Evolutionary conservation across 2,329 filamentous ascomycete genomes (phyloP).

Genomic region (Fusarium coicis): DNA sequence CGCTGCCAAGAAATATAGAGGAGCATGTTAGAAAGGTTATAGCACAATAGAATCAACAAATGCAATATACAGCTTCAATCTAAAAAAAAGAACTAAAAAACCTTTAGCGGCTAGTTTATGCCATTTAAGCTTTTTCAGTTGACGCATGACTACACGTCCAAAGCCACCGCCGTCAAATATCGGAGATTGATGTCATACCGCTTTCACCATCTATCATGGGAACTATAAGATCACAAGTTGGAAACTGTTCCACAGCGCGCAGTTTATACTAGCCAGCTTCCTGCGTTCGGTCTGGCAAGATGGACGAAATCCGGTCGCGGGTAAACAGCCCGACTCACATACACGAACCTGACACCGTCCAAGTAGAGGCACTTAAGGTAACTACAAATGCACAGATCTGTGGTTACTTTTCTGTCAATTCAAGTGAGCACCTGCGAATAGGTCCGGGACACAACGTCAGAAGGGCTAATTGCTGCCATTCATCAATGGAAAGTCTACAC

Average conservation of each 20-base stretch:
- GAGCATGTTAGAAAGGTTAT: neutral
- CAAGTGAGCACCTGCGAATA: neutral
- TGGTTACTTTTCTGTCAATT: neutral
- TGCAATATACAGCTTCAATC: rapidly evolving
- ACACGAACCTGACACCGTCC: rapidly evolving
- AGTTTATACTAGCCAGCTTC: rapidly evolving
- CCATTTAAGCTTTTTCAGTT: neutral
- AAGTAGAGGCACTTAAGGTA: too few species aligned
- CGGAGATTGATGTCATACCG: neutral
- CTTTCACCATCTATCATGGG: rapidly evolving
- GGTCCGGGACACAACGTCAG: rapidly evolving
- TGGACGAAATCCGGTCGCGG: neutral
- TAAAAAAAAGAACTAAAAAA: too few species aligned
- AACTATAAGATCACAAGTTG: rapidly evolving
- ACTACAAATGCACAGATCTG: neutral
- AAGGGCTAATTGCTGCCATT: neutral
- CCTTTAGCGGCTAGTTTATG: neutral
- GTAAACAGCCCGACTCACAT: neutral
- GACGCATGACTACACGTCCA: rapidly evolving
- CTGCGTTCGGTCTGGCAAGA: neutral
- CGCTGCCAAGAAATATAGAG: neutral
- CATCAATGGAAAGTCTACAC: neutral
- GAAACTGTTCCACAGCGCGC: neutral
- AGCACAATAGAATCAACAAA: neutral
- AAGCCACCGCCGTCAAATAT: neutral